Evolutionary conservation across 2,329 filamentous ascomycete genomes (phyloP).

Genomic region (Chalaropsis thielavioides): DNA sequence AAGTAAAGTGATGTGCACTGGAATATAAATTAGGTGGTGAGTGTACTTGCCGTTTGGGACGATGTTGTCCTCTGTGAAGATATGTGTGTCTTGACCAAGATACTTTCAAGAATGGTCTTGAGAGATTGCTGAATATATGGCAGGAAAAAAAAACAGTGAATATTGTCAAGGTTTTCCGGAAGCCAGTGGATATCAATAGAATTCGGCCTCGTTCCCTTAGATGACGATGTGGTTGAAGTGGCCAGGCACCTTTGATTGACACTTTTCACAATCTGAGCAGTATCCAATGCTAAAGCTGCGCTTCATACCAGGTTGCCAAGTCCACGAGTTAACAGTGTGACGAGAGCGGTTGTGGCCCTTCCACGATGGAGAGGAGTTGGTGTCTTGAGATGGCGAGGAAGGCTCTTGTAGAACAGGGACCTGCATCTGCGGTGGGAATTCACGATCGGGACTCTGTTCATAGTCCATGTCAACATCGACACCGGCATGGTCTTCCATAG

Average conservation of each 20-base stretch:
- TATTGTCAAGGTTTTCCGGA: background rate
- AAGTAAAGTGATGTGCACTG: background rate
- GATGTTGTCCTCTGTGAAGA: background rate
- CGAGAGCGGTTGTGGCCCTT: slow-evolving; percentile 44
- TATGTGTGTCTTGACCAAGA: background rate
- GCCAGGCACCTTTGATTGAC: slow-evolving; percentile 56
- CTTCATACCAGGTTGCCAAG: slow-evolving; percentile 48
- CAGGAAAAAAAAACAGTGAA: background rate
- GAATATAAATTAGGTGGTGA: background rate
- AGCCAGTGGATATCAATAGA: too few relatives aligned
- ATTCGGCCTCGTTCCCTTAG: slow-evolving; percentile 26
- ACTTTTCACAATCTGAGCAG: slow-evolving; percentile 65
- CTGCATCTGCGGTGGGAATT: slow-evolving; percentile 13
- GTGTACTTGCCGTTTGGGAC: background rate
- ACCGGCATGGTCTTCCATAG: slow-evolving; percentile 21
- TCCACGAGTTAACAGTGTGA: slow-evolving; percentile 47
- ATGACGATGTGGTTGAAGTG: slow-evolving; percentile 71
- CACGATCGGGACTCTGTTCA: slow-evolving; percentile 15
- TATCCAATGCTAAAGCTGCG: slow-evolving; percentile 66
- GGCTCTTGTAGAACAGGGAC: slow-evolving; percentile 23
- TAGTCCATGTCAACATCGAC: slow-evolving; percentile 20
- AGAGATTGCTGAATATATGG: background rate
- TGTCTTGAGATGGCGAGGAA: slow-evolving; percentile 24
- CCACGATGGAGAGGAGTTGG: slow-evolving; percentile 30
- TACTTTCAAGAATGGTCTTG: background rate